Percentiles rank a stretch among this genome's conserved stretches.
Evolutionary conservation across 176 grass and related monocot genomes (phyloP).

Genomic region (Rhynchospora pubera): DNA sequence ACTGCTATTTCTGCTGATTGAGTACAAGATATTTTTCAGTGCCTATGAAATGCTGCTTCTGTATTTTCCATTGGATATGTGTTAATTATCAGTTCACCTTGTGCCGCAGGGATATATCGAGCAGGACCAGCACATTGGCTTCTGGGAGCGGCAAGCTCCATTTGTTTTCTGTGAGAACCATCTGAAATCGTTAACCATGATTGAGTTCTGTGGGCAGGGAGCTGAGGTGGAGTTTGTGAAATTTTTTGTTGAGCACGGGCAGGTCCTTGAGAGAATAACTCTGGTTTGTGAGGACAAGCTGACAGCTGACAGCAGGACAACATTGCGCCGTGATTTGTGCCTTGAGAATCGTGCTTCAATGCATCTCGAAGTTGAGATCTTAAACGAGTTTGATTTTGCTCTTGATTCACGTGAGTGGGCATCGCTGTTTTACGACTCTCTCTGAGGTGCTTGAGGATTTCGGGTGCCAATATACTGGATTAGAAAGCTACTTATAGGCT

Average conservation of each 20-base stretch:
- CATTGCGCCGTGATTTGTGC: not conserved
- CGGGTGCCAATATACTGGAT: not conserved
- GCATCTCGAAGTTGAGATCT: not conserved
- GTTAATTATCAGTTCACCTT: not conserved
- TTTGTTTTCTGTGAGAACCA: not conserved
- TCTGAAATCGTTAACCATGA: conserved; percentile 14
- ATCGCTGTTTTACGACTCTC: not conserved
- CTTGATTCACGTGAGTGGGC: conserved; percentile 7
- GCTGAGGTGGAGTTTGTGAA: conserved; percentile 21
- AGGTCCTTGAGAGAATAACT: conserved; percentile 10
- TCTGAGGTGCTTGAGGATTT: not conserved
- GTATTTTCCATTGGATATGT: not conserved
- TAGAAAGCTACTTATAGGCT: no score
- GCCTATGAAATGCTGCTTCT: not conserved
- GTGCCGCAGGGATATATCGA: not conserved
- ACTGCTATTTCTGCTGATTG: not conserved
- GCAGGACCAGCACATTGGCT: not conserved
- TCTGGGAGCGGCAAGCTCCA: not conserved
- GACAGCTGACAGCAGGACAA: conserved; percentile 4
- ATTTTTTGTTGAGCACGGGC: conserved; percentile 11
- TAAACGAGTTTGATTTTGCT: not conserved
- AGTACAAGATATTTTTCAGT: not conserved
- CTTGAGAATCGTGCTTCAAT: not conserved
- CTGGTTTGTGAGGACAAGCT: conserved; percentile 12
- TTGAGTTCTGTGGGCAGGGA: conserved; percentile 4